These are phyloP conservation scores for Hippophae rhamnoides DNA, from an alignment of 306 rosid species.

Conservation along the genomic window DNA sequence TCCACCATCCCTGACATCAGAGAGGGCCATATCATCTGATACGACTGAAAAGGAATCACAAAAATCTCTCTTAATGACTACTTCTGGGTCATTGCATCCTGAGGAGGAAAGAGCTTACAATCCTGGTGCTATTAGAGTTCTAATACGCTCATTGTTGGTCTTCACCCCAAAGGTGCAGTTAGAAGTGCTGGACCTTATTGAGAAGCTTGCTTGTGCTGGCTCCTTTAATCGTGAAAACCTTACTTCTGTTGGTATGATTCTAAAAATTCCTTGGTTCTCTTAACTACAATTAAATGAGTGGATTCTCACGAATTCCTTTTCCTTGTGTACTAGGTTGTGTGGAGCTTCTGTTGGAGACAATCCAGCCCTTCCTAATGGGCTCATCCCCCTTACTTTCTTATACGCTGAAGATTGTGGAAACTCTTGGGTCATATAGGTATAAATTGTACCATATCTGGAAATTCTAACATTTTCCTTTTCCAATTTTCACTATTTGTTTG, in stretches of 20 bases:
- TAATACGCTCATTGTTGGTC: slow-evolving; percentile 67
- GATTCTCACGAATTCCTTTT: slow-evolving; percentile 14
- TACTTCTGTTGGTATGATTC: slow-evolving; percentile 69
- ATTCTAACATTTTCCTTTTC: slow-evolving; percentile 17
- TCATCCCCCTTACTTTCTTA: slow-evolving; percentile 77
- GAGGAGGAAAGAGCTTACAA: slow-evolving; percentile 70
- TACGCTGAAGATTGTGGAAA: slow-evolving; percentile 82
- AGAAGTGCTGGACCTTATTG: slow-evolving; percentile 65
- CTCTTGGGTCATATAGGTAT: slow-evolving; percentile 95
- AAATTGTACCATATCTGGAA: slow-evolving; percentile 12
- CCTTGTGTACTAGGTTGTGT: slow-evolving; percentile 60
- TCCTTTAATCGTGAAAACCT: slow-evolving; percentile 87
- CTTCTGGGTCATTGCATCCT: slow-evolving; percentile 74
- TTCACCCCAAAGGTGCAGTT: slow-evolving; percentile 88
- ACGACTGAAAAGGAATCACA: slow-evolving; percentile 38
- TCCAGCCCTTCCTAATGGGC: slow-evolving; percentile 79
- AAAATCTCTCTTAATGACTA: slow-evolving; percentile 44
- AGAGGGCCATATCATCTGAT: slow-evolving; percentile 39
- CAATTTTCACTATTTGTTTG: slow-evolving; percentile 5
- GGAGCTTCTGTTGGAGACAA: slow-evolving; percentile 80
- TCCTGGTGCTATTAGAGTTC: slow-evolving; percentile 76
- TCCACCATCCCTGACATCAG: slow-evolving; percentile 66
- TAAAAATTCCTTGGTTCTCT: slow-evolving; percentile 13
- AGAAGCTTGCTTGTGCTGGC: slow-evolving; percentile 72
- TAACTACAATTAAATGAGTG: not conserved